Conservation (phyloP, 129 eudicot species). For the Heracleum sosnowskyi region DNA sequence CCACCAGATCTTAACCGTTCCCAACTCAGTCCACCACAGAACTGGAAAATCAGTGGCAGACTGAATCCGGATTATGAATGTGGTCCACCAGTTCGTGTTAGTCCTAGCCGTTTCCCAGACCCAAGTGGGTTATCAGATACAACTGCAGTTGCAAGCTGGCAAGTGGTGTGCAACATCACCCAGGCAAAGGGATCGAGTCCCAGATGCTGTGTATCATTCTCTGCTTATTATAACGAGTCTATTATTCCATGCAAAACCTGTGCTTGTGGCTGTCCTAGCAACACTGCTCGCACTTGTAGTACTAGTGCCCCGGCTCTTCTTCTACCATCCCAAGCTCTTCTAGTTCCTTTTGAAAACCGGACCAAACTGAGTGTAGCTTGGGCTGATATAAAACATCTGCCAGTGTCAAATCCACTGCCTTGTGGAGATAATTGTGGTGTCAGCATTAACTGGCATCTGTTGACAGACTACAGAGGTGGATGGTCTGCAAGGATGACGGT, state of each 20-base stretch:
- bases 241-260: conserved; percentile 91
- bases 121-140: conserved; percentile 49
- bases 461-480: conserved; percentile 70
- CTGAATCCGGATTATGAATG: conserved; percentile 88
- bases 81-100: conserved; percentile 83
- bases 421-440: conserved; percentile 93
- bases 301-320: conserved; percentile 56
- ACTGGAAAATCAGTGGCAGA: conserved; percentile 63
- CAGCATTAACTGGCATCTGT: conserved; percentile 86
- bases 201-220: conserved; percentile 84
- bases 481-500: conserved; percentile 91
- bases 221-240: conserved; percentile 81
- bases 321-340: conserved; percentile 76
- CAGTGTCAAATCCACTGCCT: conserved; percentile 61
- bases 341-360: conserved; percentile 82
- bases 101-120: conserved; percentile 58
- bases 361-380: conserved; percentile 52
- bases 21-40: conserved; percentile 70
- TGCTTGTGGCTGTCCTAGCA: conserved; percentile 80
- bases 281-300: conserved; percentile 44
- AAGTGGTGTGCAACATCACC: conserved; percentile 88
- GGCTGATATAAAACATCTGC: conserved; percentile 57
- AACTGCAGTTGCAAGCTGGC: conserved; percentile 84
- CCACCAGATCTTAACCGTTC: conserved; percentile 87
- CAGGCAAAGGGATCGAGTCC: conserved; percentile 59